Conservation (phyloP, 768 basidiomycete genomes). For the Phaeotremella skinneri region DNA sequence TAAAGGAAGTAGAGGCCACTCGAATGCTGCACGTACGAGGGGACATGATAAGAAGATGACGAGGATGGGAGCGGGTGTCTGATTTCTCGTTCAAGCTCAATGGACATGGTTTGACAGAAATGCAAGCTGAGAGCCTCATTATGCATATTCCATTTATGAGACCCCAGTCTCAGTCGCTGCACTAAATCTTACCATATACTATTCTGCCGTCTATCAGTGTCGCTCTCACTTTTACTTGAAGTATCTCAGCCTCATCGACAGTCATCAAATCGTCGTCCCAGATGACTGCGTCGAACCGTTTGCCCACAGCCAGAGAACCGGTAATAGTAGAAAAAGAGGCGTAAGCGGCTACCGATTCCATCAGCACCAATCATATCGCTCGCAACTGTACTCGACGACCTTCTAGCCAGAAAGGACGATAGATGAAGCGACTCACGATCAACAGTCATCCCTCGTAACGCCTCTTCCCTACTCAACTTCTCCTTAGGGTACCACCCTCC, state of each 20-base stretch:
- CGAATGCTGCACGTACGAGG: slow-evolving; percentile 71
- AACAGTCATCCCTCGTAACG: slow-evolving; percentile 76
- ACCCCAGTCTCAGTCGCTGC: neutral
- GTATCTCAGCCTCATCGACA: slow-evolving; percentile 60
- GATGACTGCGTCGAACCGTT: slow-evolving; percentile 83
- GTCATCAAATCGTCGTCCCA: slow-evolving; percentile 77
- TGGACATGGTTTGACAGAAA: too few species aligned
- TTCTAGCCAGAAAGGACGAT: neutral
- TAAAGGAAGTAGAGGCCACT: slow-evolving; percentile 70
- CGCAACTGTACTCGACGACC: neutral
- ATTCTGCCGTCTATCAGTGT: slow-evolving; percentile 74
- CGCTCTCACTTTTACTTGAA: slow-evolving; percentile 64
- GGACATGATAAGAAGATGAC: slow-evolving; percentile 90
- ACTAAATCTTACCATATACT: slow-evolving; percentile 58
- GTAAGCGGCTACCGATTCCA: slow-evolving; percentile 69
- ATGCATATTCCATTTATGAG: neutral
- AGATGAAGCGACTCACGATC: slow-evolving; percentile 53
- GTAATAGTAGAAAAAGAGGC: slow-evolving; percentile 69
- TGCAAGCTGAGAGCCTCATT: too few species aligned
- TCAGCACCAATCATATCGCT: neutral
- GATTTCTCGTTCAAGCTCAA: neutral
- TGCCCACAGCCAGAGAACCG: slow-evolving; percentile 72
- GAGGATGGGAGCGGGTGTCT: slow-evolving; percentile 55
- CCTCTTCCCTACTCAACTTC: slow-evolving; percentile 73
- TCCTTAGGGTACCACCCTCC: slow-evolving; percentile 80